phyloP scores from a whole-genome alignment of 1,284 basidiomycete species.

The Mycosarcoma maydis region DNA sequence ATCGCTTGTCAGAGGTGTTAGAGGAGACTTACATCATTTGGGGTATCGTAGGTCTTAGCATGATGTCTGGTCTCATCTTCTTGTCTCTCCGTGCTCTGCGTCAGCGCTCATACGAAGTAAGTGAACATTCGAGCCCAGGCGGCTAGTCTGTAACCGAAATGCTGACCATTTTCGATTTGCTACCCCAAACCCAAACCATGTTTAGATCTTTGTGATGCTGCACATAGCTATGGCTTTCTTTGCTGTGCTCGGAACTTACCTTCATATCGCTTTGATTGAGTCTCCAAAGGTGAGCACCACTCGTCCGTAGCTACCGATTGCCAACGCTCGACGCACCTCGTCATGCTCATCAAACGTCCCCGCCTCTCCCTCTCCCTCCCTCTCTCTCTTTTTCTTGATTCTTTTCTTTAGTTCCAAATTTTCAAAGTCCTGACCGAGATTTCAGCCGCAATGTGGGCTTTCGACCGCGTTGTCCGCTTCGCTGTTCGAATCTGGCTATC shows the following conservation, averaged over 20 bases:
- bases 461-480: conserved; percentile 42
- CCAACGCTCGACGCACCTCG: too few species aligned
- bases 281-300: conserved; percentile 22
- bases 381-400: too few species aligned
- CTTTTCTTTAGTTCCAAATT: conserved; percentile 13
- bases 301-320: too few species aligned
- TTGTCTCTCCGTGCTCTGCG: conserved; percentile 35
- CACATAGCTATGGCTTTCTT: conserved; percentile 63
- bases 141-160: too few species aligned
- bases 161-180: too few species aligned
- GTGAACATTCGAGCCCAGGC: too few species aligned
- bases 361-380: too few species aligned
- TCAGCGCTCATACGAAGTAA: conserved; percentile 39
- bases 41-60: conserved; percentile 50
- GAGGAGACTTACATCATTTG: conserved; percentile 56
- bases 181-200: conserved; percentile 13
- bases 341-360: too few species aligned
- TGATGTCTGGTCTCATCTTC: conserved; percentile 43
- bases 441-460: conserved; percentile 32
- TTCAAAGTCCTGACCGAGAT: conserved; percentile 42
- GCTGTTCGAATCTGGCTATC: conserved; percentile 24
- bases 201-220: conserved; percentile 54
- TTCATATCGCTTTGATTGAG: conserved; percentile 57
- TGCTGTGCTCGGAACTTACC: conserved; percentile 59
- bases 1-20: conserved; percentile 11